Percentiles rank a stretch among this genome's conserved stretches.
These are phyloP conservation scores for Fraxinus pennsylvanica DNA, from an alignment of 257 asterid genomes.

Conservation along the genomic window DNA sequence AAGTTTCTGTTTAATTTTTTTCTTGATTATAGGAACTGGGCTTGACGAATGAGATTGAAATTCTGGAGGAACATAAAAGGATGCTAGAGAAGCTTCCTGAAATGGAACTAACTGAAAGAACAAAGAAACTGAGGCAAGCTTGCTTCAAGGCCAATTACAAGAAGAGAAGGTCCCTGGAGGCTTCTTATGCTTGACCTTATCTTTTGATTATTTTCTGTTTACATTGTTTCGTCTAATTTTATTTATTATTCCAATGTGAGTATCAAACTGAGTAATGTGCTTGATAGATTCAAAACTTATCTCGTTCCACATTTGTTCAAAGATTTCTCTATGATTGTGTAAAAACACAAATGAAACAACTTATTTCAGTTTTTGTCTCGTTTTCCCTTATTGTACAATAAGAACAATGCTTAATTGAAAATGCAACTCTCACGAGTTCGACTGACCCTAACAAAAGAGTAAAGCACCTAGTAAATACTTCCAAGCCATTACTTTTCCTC, in stretches of 20 bases:
- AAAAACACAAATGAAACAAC: too few relatives aligned
- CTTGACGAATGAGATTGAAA: constrained; percentile 55
- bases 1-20: too few relatives aligned
- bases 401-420: too few relatives aligned
- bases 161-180: constrained; percentile 61
- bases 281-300: too few relatives aligned
- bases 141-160: constrained; percentile 93
- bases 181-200: background rate
- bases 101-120: constrained; percentile 73
- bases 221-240: background rate
- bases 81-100: constrained; percentile 66
- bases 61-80: constrained; percentile 74
- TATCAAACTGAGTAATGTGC: background rate
- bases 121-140: constrained; percentile 80
- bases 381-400: too few relatives aligned
- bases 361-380: too few relatives aligned
- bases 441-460: too few relatives aligned
- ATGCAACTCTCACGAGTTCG: too few relatives aligned
- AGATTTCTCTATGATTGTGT: too few relatives aligned
- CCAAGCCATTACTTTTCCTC: too few relatives aligned
- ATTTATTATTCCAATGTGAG: too few relatives aligned
- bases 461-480: too few relatives aligned
- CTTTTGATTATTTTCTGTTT: background rate
- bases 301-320: background rate
- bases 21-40: constrained; percentile 59